phyloP scores from a whole-genome alignment of 352 stramenopile genomes.

The Thalassiosira pacifica region DNA sequence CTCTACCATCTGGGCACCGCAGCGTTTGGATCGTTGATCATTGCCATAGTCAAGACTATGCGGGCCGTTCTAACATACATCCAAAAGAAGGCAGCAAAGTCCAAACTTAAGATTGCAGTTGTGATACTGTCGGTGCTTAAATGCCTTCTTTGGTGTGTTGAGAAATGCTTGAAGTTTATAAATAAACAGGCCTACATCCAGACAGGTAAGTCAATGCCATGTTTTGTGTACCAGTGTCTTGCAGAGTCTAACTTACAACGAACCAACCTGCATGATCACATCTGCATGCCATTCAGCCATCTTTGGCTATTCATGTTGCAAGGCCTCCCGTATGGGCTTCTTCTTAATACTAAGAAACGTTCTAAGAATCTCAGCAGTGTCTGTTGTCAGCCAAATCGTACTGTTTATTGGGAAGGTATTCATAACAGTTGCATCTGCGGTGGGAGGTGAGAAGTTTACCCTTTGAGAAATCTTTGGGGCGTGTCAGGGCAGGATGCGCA shows the following conservation, averaged over 20 bases:
- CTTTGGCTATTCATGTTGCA: conserved; percentile 91
- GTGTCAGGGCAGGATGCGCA: background rate
- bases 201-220: conserved; percentile 68
- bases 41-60: conserved; percentile 96
- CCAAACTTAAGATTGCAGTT: conserved; percentile 89
- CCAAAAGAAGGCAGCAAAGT: conserved; percentile 92
- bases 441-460: conserved; percentile 21
- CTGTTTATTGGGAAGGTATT: conserved; percentile 92
- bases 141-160: conserved; percentile 94
- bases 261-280: background rate
- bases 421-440: conserved; percentile 71
- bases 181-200: conserved; percentile 96
- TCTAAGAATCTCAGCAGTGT: conserved; percentile 90
- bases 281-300: conserved; percentile 90
- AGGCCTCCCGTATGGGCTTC: conserved; percentile 93
- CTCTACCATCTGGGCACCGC: conserved; percentile 95
- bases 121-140: conserved; percentile 90
- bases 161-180: conserved; percentile 95
- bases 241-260: background rate
- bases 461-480: too few relatives aligned
- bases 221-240: too few relatives aligned
- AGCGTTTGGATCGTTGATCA: conserved; percentile 94
- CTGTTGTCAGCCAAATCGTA: conserved; percentile 91
- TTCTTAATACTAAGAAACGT: conserved; percentile 95
- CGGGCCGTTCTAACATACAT: conserved; percentile 93